Percentiles rank a stretch among this genome's conserved stretches.
phyloP scores from a whole-genome alignment of 495 filamentous ascomycete species.

The Podospora appendiculata region DNA sequence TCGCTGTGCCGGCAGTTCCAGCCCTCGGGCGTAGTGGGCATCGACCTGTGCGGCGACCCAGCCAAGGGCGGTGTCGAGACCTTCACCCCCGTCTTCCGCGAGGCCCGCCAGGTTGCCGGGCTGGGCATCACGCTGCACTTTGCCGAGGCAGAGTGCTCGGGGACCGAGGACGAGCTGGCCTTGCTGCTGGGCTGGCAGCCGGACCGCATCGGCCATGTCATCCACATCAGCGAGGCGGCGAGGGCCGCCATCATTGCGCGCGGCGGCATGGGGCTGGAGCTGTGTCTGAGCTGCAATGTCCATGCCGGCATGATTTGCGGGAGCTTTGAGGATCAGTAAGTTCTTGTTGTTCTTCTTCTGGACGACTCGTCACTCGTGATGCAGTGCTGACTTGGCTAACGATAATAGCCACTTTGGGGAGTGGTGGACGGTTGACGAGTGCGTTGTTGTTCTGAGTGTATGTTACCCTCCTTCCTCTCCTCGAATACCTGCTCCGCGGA shows the following conservation, averaged over 20 bases:
- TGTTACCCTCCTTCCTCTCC: slow-evolving; percentile 1
- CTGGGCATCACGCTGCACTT: slow-evolving; percentile 72
- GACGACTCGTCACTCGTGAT: not conserved
- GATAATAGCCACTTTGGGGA: slow-evolving; percentile 21
- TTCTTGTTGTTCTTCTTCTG: slow-evolving; percentile 11
- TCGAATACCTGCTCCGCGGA: not conserved
- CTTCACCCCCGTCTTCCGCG: slow-evolving; percentile 48
- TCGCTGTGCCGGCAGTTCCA: slow-evolving; percentile 53
- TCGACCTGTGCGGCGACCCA: slow-evolving; percentile 80
- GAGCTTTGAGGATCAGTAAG: slow-evolving; percentile 54
- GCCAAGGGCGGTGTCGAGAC: slow-evolving; percentile 48
- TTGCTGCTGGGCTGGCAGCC: slow-evolving; percentile 57
- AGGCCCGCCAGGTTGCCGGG: slow-evolving; percentile 40
- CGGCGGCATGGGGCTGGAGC: slow-evolving; percentile 54
- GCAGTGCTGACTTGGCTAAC: not conserved
- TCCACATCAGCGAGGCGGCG: slow-evolving; percentile 55
- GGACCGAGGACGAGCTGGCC: slow-evolving; percentile 48
- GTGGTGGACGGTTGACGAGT: slow-evolving; percentile 29
- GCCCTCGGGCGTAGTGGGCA: slow-evolving; percentile 55
- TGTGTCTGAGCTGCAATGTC: slow-evolving; percentile 79
- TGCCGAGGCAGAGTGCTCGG: slow-evolving; percentile 54
- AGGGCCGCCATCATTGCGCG: slow-evolving; percentile 46
- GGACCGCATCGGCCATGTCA: slow-evolving; percentile 71
- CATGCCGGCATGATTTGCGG: slow-evolving; percentile 64
- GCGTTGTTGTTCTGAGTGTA: slow-evolving; percentile 31